These are phyloP conservation scores for Lasiosphaeris hirsuta DNA, from an alignment of 495 filamentous ascomycete species.

Conservation along the genomic window DNA sequence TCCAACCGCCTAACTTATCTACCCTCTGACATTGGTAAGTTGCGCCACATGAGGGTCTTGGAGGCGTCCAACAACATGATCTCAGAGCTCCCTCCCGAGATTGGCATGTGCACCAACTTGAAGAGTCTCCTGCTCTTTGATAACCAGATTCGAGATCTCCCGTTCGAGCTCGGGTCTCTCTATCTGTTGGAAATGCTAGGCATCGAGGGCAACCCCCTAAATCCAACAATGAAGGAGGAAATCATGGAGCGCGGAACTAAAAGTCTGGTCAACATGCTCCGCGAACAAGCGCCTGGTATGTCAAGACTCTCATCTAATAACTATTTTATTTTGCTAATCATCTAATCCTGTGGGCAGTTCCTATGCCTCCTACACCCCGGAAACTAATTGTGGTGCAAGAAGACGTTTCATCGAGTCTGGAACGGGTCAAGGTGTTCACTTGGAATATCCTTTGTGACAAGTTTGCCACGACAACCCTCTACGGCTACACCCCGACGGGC, in stretches of 20 bases:
- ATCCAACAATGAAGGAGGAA: slow-evolving; percentile 65
- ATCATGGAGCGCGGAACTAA: slow-evolving; percentile 84
- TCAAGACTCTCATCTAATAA: background rate
- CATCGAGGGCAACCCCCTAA: slow-evolving; percentile 85
- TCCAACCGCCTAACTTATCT: slow-evolving; percentile 80
- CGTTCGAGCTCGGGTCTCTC: slow-evolving; percentile 81
- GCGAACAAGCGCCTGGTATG: slow-evolving; percentile 79
- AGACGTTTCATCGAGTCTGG: slow-evolving; percentile 44
- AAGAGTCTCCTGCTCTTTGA: slow-evolving; percentile 79
- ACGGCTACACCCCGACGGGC: slow-evolving; percentile 80
- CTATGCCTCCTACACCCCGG: slow-evolving; percentile 60
- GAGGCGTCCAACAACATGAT: slow-evolving; percentile 88
- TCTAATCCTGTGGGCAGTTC: slow-evolving; percentile 41
- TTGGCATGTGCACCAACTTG: slow-evolving; percentile 92
- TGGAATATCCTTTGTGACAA: slow-evolving; percentile 96
- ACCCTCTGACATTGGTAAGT: slow-evolving; percentile 71
- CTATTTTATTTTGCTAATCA: too few species aligned
- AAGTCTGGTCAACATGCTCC: slow-evolving; percentile 74
- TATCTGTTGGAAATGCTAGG: slow-evolving; percentile 84
- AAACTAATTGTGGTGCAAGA: slow-evolving; percentile 47
- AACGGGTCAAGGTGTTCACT: slow-evolving; percentile 71
- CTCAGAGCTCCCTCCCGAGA: slow-evolving; percentile 77
- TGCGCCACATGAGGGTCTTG: slow-evolving; percentile 73
- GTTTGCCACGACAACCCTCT: slow-evolving; percentile 75
- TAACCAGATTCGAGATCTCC: slow-evolving; percentile 78